Base-by-base conservation (phyloP, 2,329 filamentous ascomycete genomes). In the Epichloe gansuensis region DNA sequence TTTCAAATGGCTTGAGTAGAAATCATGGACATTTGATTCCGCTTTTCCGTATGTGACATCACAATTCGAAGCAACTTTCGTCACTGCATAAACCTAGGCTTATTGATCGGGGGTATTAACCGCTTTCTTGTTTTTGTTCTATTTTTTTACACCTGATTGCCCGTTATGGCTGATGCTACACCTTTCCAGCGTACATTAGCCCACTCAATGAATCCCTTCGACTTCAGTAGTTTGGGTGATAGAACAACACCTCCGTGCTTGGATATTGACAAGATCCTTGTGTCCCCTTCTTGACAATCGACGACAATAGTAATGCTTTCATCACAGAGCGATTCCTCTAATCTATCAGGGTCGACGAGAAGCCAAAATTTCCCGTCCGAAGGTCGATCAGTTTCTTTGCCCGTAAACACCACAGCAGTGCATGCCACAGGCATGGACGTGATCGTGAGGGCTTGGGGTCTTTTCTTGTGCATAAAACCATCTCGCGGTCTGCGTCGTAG, bases 301-400 rank as follows among this genome's bases (percentile, higher is more conserved):
- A 95, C 80, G 48, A 93, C 83, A 37, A 95, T 72, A 3, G 84
- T 91, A n/a, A 93, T 73, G n/a, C 70, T 78, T 74, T 98, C 93
- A 56, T 83, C 76, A 64, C 89, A 95, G 44, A 95, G 70, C 8
- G 78, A 80, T 71, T 97, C 93, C 71, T 98, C 93, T 60, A 95
- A 85, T 23, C 82, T 80, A 70, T 98, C 93, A 2, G 89, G 89
- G 70, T 98, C 93, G 6, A 86, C 81, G 53, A 98, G 69, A 3
- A 96, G 73, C 88, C 90, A 95, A 63, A 74, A 76, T 62, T 73
- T 76, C 58, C 69, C 75, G 59, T 69, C 67, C 2, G 65, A 63
- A 47, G 66, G 69, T 58, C 64, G 67, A 53, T 72, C 69, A 31
- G 73, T 73, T 63, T 78, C 78, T 67, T 74, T 77, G 48, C 83